These are phyloP conservation scores for Chara braunii DNA, from an alignment of 139 green algal genomes.

Conservation along the genomic window DNA sequence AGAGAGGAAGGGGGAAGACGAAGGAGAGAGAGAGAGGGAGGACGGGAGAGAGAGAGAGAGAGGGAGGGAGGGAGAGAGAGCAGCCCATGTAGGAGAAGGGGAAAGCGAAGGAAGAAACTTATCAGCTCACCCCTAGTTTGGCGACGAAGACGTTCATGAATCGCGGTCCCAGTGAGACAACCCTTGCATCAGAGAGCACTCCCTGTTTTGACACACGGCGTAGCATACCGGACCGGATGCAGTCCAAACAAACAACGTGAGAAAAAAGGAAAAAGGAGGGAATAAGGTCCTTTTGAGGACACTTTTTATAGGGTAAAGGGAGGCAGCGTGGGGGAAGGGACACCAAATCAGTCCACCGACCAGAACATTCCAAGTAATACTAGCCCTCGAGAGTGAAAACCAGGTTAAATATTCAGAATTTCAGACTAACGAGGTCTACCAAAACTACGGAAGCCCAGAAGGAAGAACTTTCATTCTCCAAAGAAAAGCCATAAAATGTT, in stretches of 20 bases:
- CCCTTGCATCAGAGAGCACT: conserved; percentile 43
- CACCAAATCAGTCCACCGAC: too few relatives aligned
- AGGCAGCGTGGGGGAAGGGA: neutral
- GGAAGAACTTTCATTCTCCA: too few relatives aligned
- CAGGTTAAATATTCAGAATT: too few relatives aligned
- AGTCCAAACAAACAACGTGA: neutral
- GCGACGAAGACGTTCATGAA: conserved; percentile 74
- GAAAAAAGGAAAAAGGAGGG: neutral
- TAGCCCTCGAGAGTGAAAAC: too few relatives aligned
- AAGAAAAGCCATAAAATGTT: too few relatives aligned
- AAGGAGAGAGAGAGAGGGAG: conserved; percentile 7
- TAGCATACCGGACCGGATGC: neutral
- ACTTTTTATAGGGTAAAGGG: neutral
- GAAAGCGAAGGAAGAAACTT: neutral
- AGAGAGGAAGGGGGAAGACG: conserved; percentile 1
- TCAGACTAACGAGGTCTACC: too few relatives aligned
- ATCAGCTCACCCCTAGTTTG: conserved; percentile 14
- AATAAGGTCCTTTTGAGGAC: neutral
- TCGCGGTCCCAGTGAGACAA: conserved; percentile 56
- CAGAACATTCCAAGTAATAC: too few relatives aligned
- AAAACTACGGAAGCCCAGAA: too few relatives aligned
- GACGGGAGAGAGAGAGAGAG: neutral
- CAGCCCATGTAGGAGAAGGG: neutral
- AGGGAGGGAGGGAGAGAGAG: conserved; percentile 4
- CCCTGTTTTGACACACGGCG: conserved; percentile 6